A percentile compares a stretch with the other conserved stretches of the same genome.
Conservation (phyloP, 768 basidiomycete species). For the Lactifluus volemus region DNA sequence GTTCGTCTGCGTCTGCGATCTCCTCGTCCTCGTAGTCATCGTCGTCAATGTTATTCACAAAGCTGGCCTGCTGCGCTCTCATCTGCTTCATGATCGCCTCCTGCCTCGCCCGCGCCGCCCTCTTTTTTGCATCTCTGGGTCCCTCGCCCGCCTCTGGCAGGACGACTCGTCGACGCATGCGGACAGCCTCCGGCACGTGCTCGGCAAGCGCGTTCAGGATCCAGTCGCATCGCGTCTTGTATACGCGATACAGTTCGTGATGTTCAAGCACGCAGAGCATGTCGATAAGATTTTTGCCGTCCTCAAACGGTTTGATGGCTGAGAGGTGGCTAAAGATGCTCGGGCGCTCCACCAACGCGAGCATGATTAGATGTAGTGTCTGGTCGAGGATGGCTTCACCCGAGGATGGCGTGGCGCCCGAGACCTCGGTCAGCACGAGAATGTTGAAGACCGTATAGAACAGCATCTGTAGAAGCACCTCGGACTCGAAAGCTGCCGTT, state of each 20-base stretch:
- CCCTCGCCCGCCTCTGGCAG: slow-evolving; percentile 35
- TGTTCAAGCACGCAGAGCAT: slow-evolving; percentile 71
- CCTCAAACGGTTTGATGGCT: slow-evolving; percentile 46
- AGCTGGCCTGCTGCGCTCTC: slow-evolving; percentile 84
- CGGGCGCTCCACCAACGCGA: slow-evolving; percentile 68
- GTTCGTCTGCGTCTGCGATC: slow-evolving; percentile 36
- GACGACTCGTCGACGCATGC: slow-evolving; percentile 36
- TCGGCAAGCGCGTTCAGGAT: slow-evolving; percentile 53
- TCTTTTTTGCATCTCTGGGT: slow-evolving; percentile 65
- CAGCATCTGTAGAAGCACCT: slow-evolving; percentile 69
- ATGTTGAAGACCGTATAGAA: slow-evolving; percentile 78
- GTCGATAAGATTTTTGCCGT: slow-evolving; percentile 55
- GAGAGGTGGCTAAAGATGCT: slow-evolving; percentile 52
- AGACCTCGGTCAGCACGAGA: slow-evolving; percentile 50
- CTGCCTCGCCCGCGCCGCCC: slow-evolving; percentile 83
- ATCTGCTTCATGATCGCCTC: slow-evolving; percentile 94
- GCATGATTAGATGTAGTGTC: slow-evolving; percentile 76
- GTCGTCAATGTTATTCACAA: slow-evolving; percentile 69
- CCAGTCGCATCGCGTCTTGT: slow-evolving; percentile 66
- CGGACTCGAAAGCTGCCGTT: slow-evolving; percentile 55
- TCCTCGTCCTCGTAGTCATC: slow-evolving; percentile 65
- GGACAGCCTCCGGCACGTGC: slow-evolving; percentile 51
- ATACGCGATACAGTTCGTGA: slow-evolving; percentile 60
- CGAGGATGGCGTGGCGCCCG: slow-evolving; percentile 57
- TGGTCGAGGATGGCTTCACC: slow-evolving; percentile 90